Percentiles rank a stretch among this genome's conserved stretches.
Evolutionary conservation across 1,284 basidiomycete genomes (phyloP).

Genomic region (Leccinum insolens): DNA sequence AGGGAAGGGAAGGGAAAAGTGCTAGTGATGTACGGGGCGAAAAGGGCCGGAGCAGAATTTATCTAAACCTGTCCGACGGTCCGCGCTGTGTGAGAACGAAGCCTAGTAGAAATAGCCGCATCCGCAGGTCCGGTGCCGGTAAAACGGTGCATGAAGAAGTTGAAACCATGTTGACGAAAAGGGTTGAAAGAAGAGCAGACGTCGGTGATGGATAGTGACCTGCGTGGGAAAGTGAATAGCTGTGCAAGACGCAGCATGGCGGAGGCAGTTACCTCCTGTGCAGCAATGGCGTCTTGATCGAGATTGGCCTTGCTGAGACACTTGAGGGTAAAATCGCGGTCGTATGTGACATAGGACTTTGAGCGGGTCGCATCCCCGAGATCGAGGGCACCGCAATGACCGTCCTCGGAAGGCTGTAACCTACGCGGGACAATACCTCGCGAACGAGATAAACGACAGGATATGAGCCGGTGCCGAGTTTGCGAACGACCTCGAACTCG

Average conservation of each 20-base stretch:
- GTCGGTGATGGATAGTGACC: constrained; percentile 90
- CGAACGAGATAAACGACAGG: constrained; percentile 93
- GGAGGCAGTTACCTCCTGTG: constrained; percentile 74
- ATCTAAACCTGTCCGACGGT: too few relatives aligned
- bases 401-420: constrained; percentile 56
- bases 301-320: constrained; percentile 93
- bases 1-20: not conserved
- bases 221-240: constrained; percentile 33
- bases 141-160: constrained; percentile 90
- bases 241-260: constrained; percentile 14
- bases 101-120: too few relatives aligned
- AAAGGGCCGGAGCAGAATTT: not conserved
- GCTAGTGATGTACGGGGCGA: not conserved
- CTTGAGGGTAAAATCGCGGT: constrained; percentile 93
- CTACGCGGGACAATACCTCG: constrained; percentile 71
- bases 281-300: constrained; percentile 80
- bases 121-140: constrained; percentile 57
- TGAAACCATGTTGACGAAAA: constrained; percentile 79
- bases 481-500: constrained; percentile 83
- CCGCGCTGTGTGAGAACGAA: too few relatives aligned
- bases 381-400: constrained; percentile 63
- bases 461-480: constrained; percentile 87
- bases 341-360: constrained; percentile 57
- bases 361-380: constrained; percentile 49
- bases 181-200: constrained; percentile 82